Evolutionary conservation across 169 alveolate species (phyloP).

Genomic region (Theileria sp.): DNA sequence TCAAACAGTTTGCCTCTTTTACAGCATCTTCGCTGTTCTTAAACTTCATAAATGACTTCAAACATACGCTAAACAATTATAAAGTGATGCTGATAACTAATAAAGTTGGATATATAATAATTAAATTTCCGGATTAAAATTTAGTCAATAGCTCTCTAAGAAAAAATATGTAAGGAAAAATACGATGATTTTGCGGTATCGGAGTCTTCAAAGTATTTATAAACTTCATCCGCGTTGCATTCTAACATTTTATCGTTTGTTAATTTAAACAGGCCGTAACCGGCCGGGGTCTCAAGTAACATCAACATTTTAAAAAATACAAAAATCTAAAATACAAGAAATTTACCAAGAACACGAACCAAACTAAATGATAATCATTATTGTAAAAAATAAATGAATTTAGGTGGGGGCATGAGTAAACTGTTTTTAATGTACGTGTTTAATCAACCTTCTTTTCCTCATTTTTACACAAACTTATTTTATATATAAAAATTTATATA

Average conservation of each 20-base stretch:
- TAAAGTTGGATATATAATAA: neutral
- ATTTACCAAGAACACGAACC: neutral
- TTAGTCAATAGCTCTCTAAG: slow-evolving; percentile 54
- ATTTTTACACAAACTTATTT: neutral
- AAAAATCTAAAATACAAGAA: slow-evolving; percentile 1
- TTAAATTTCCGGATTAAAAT: slow-evolving; percentile 9
- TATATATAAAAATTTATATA: neutral
- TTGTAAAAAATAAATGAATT: neutral
- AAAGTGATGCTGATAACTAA: neutral
- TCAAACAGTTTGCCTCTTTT: slow-evolving; percentile 81
- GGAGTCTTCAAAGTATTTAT: slow-evolving; percentile 82
- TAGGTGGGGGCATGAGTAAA: slow-evolving; percentile 13
- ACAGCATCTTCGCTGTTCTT: slow-evolving; percentile 88
- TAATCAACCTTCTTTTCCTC: neutral
- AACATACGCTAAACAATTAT: slow-evolving; percentile 56
- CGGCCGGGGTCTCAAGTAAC: slow-evolving; percentile 98
- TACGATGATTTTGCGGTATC: slow-evolving; percentile 83
- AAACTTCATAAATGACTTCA: slow-evolving; percentile 83
- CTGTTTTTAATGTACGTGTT: neutral
- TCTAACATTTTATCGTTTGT: slow-evolving; percentile 86
- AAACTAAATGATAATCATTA: neutral
- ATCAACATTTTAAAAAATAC: slow-evolving; percentile 87
- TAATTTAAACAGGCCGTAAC: slow-evolving; percentile 95
- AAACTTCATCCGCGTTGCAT: slow-evolving; percentile 83
- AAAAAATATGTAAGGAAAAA: slow-evolving; percentile 50